Conservation (phyloP, 1,284 basidiomycete genomes). For the Grifola frondosa region DNA sequence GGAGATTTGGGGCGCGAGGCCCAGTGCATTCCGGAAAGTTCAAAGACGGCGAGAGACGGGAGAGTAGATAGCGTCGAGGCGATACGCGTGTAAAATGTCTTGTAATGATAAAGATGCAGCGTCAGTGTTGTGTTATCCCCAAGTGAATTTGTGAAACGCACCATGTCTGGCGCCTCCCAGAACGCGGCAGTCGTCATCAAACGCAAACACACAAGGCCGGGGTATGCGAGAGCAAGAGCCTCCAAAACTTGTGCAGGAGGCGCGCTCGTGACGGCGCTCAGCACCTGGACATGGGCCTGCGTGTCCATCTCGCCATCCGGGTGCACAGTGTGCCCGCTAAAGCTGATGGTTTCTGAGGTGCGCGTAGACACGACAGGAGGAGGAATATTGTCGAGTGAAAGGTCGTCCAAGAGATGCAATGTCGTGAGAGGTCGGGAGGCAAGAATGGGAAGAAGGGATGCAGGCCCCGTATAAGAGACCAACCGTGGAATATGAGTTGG, state of each 20-base stretch:
- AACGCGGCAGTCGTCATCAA: constrained; percentile 35
- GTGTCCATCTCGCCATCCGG: constrained; percentile 6
- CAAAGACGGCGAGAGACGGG: constrained; percentile 57
- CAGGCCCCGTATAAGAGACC: constrained; percentile 59
- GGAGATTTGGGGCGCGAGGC: constrained; percentile 29
- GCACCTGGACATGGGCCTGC: constrained; percentile 23
- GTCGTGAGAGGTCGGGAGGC: constrained; percentile 63
- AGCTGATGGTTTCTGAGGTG: constrained; percentile 9
- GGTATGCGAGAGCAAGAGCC: constrained; percentile 33
- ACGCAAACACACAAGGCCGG: constrained; percentile 33
- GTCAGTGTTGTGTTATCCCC: constrained; percentile 12
- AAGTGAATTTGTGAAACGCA: constrained; percentile 20
- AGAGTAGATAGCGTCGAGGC: constrained; percentile 55
- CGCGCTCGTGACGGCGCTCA: constrained; percentile 37
- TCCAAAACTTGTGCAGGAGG: constrained; percentile 34
- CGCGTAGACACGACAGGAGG: constrained; percentile 43
- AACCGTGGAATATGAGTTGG: constrained; percentile 47
- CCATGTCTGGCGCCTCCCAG: constrained; percentile 34
- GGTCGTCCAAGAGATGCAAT: constrained; percentile 59
- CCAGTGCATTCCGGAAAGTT: constrained; percentile 75
- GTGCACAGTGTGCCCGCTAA: constrained; percentile 7
- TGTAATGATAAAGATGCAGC: constrained; percentile 10
- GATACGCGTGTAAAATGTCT: constrained; percentile 66
- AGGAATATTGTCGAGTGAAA: constrained; percentile 52
- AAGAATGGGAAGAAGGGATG: constrained; percentile 53